Base-by-base conservation (phyloP, 106 monocot species). In the Chionographis japonica region DNA sequence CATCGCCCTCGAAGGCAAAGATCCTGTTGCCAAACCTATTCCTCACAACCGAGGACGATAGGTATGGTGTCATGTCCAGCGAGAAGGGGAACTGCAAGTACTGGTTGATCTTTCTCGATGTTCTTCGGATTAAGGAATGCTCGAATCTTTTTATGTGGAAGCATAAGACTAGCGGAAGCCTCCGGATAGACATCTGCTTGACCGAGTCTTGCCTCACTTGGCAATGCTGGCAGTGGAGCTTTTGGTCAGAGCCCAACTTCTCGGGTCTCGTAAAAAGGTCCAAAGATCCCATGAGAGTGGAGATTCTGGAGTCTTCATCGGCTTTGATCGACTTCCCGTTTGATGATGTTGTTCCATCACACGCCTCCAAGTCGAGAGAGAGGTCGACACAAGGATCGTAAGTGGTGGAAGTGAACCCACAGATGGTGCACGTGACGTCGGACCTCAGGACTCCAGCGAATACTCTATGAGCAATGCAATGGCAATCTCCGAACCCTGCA, bases 351-450 rank as follows among this genome's bases (percentile, higher is more conserved):
- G 42, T 52, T 17, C 14, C 27, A 16, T 40, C 61, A 8, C 50
- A 59, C 38, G 68, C 77, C 7, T 82, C 82, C 60, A 89, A 60
- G 62, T 82, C 79, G 4, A 89, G 74, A 9, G 89, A 80, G 8
- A 89, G 79, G 72, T 89, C 89, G 0, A 89, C 61, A 64, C 81
- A 89, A 40, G 89, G 89, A 51, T 89, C 89, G 27, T 80, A 82
- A 15, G 85, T 89, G 20, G 85, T 89, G n/a, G 89, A 89, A 37
- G 85, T 89, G 63, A 74, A 82, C 13, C 89, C 89, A 65, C 89
- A 89, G 5, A 75, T 46, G 4, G 82, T 70, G 43, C 89, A 89
- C 12, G 82, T 89, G 57, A 89, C 79, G 58, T 89, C 85, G 0
- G 89, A 89, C 35, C 82, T 77, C 63, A 89, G 61, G 14, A 80